Base-by-base conservation (phyloP, 331 rosid species). In the Saraca asoca region DNA sequence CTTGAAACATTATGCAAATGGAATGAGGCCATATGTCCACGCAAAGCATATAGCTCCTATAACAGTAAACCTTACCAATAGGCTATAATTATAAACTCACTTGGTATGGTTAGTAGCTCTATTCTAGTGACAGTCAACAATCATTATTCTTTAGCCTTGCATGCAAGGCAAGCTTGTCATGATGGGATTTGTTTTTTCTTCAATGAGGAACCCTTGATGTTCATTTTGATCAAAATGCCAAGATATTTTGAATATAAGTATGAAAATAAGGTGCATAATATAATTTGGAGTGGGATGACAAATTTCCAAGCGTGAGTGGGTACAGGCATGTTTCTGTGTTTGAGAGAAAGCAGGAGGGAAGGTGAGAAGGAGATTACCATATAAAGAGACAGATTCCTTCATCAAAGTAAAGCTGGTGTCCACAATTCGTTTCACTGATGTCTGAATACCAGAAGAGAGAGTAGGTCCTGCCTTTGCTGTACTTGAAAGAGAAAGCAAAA, bases 401-500 rank as follows among this genome's bases (percentile, higher is more conserved):
- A 82, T 76, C 74, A 94, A 64, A 81, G 80, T 81, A 78, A 83
- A 86, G 72, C 96, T 88, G 82, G 80, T 76, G 68, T 90, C 96
- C 57, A 88, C 87, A 54, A 94, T 86, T 66, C 80, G 90, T 63
- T 86, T 90, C 46, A 83, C 79, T 11, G 99, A 80, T 24, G 80
- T 76, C 52, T 73, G 85, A 68, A 88, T 74, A 24, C 72, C 46
- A 38, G 91, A 81, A 57, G 84, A 83, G 69, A 94, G 70, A 7
- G 97, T 94, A 54, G 86, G 89, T 43, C 97, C 99, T 2, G 96
- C 97, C 62, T 81, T 86, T 0, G 81, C 88, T 7, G 68, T 68
- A 71, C 88, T 83, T 65, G 92, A 96, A 77, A 83, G 88, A 14
- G 96, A 83, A 74, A 88, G 77, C 78, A 94, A 83, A 54, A 94